phyloP scores from a whole-genome alignment of 805 yeast species.

The Starmerella etchellsii region DNA sequence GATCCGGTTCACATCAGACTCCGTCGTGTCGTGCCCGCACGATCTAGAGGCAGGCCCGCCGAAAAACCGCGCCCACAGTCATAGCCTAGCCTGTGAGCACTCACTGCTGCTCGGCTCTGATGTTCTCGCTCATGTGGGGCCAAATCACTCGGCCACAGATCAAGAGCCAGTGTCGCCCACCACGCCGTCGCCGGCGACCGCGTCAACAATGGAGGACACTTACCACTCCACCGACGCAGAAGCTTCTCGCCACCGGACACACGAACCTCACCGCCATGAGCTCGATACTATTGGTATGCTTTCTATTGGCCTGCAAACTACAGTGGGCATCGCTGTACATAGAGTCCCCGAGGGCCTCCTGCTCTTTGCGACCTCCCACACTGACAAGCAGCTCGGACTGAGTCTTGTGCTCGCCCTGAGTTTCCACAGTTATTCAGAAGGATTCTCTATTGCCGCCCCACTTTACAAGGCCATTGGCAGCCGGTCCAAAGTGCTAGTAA shows the following conservation, averaged over 20 bases:
- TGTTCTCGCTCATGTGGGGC: not conserved
- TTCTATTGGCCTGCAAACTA: slow-evolving; percentile 81
- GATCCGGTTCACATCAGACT: slow-evolving; percentile 52
- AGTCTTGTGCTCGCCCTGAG: slow-evolving; percentile 73
- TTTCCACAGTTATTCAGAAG: slow-evolving; percentile 86
- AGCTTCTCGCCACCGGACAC: not conserved
- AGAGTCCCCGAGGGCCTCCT: slow-evolving; percentile 93
- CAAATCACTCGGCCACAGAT: slow-evolving; percentile 6
- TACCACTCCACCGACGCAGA: not conserved
- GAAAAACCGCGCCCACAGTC: not conserved
- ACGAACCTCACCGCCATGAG: not conserved
- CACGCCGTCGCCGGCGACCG: not conserved
- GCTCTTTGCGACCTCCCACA: slow-evolving; percentile 61
- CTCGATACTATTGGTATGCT: slow-evolving; percentile 44
- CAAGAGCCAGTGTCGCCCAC: not conserved
- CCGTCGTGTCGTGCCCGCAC: slow-evolving; percentile 14
- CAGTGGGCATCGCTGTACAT: slow-evolving; percentile 75
- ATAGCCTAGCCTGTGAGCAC: slow-evolving; percentile 5
- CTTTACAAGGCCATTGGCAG: slow-evolving; percentile 62
- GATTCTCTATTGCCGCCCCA: slow-evolving; percentile 87
- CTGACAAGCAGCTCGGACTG: slow-evolving; percentile 57
- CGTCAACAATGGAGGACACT: not conserved
- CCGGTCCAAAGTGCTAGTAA: slow-evolving; percentile 46
- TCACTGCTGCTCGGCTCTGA: slow-evolving; percentile 5
- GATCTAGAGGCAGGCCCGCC: slow-evolving; percentile 5